Conservation (phyloP, 176 grass and related monocot genomes). For the Eremochloa ophiuroides region DNA sequence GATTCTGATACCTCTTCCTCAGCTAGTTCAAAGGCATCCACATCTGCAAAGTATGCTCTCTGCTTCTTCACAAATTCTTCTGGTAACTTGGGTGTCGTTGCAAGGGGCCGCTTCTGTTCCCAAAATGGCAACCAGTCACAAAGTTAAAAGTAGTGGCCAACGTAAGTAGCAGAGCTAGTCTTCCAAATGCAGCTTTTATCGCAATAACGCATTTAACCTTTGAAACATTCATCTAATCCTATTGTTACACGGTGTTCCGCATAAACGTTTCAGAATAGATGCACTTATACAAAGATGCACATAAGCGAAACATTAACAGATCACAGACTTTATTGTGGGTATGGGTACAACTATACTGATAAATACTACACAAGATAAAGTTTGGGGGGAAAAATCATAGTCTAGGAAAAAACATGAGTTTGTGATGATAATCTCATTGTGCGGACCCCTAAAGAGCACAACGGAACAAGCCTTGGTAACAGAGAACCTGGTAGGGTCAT, state of each 20-base stretch:
- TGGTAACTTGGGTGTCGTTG: slow-evolving; percentile 5
- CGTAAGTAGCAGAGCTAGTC: neutral
- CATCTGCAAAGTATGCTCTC: slow-evolving; percentile 44
- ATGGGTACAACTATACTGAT: no score
- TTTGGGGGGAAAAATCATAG: neutral
- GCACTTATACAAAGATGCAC: neutral
- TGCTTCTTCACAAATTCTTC: slow-evolving; percentile 55
- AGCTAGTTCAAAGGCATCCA: slow-evolving; percentile 50
- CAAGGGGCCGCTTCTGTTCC: slow-evolving; percentile 22
- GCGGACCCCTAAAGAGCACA: neutral
- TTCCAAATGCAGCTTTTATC: neutral
- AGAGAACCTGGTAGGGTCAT: neutral
- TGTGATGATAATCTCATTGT: neutral
- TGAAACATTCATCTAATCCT: neutral
- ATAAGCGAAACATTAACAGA: neutral
- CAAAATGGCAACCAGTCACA: neutral
- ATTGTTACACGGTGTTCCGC: neutral
- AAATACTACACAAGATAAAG: no score
- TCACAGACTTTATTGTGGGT: neutral
- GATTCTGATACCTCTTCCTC: slow-evolving; percentile 46
- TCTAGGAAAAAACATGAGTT: neutral
- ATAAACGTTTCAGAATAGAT: neutral
- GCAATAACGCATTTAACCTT: neutral
- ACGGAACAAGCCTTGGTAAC: neutral
- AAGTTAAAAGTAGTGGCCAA: neutral